Percentiles rank a stretch among this genome's conserved stretches.
These are phyloP conservation scores for Aspergillus luchuensis DNA, from an alignment of 2,329 filamentous ascomycete genomes.

Conservation along the genomic window DNA sequence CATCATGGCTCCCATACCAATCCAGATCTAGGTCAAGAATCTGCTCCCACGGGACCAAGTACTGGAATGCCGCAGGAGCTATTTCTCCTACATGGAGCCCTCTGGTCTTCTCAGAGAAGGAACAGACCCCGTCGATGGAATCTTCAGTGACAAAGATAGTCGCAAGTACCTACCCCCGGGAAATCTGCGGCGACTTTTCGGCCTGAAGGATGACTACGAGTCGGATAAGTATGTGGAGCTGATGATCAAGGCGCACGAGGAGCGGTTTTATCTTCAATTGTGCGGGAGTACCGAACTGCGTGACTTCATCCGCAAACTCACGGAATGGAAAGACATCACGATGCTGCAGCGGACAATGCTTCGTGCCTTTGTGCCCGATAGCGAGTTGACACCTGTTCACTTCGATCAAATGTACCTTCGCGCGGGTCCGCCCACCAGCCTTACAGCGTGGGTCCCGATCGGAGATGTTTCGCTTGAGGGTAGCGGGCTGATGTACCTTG, in stretches of 20 bases:
- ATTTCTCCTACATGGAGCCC: constrained; percentile 42
- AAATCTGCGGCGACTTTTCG: constrained; percentile 35
- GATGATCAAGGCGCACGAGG: not conserved
- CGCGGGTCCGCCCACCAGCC: constrained; percentile 29
- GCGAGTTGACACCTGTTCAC: constrained; percentile 36
- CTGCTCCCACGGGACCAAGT: not conserved
- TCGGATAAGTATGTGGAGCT: constrained; percentile 12
- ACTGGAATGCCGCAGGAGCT: constrained; percentile 38
- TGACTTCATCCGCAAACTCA: constrained; percentile 19
- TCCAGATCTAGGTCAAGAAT: not conserved
- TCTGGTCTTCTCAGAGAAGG: constrained; percentile 43
- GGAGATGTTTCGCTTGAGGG: constrained; percentile 38
- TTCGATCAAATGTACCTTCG: constrained; percentile 45
- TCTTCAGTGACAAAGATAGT: constrained; percentile 40
- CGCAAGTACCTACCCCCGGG: constrained; percentile 37
- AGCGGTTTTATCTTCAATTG: not conserved
- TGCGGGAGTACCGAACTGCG: not conserved
- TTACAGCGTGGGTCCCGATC: constrained; percentile 33
- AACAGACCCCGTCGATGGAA: constrained; percentile 40
- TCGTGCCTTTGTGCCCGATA: constrained; percentile 36
- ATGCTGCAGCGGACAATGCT: constrained; percentile 33
- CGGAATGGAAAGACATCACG: constrained; percentile 34
- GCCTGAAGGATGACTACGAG: constrained; percentile 39
- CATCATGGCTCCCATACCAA: not conserved
- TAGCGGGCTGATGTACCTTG: constrained; percentile 44